These are phyloP conservation scores for Pezicula carpinea DNA, from an alignment of 2,329 filamentous ascomycete species.

Conservation along the genomic window DNA sequence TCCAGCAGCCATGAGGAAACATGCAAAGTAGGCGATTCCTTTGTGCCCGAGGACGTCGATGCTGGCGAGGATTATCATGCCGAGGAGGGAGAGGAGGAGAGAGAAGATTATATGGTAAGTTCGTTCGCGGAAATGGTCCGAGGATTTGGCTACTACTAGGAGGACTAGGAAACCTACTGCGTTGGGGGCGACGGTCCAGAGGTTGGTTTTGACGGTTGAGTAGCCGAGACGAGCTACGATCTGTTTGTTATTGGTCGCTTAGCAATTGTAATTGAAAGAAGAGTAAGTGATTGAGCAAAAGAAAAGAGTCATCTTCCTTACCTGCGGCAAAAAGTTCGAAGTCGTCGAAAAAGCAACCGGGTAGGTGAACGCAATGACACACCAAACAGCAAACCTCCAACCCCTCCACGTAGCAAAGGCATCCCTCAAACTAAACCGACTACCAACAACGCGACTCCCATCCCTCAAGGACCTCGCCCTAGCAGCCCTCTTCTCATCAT, in stretches of 20 bases:
- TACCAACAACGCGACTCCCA: constrained; percentile 34
- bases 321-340: constrained; percentile 42
- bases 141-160: constrained; percentile 38
- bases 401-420: constrained; percentile 38
- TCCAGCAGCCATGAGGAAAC: constrained; percentile 40
- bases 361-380: constrained; percentile 42
- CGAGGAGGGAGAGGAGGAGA: constrained; percentile 35
- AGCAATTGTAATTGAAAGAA: not conserved
- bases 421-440: constrained; percentile 33
- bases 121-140: constrained; percentile 40
- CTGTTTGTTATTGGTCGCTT: constrained; percentile 6
- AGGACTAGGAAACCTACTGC: constrained; percentile 41
- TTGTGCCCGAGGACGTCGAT: constrained; percentile 38
- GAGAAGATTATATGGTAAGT: constrained; percentile 40
- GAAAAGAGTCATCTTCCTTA: constrained; percentile 4
- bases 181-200: constrained; percentile 45
- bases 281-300: too few species aligned
- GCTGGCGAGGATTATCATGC: constrained; percentile 38
- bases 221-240: constrained; percentile 41
- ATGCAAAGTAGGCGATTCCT: constrained; percentile 44
- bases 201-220: constrained; percentile 39
- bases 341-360: constrained; percentile 41
- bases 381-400: constrained; percentile 39
- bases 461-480: constrained; percentile 39
- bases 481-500: constrained; percentile 32